Conservation (phyloP, 768 basidiomycete genomes). For the Lentinula raphanica region DNA sequence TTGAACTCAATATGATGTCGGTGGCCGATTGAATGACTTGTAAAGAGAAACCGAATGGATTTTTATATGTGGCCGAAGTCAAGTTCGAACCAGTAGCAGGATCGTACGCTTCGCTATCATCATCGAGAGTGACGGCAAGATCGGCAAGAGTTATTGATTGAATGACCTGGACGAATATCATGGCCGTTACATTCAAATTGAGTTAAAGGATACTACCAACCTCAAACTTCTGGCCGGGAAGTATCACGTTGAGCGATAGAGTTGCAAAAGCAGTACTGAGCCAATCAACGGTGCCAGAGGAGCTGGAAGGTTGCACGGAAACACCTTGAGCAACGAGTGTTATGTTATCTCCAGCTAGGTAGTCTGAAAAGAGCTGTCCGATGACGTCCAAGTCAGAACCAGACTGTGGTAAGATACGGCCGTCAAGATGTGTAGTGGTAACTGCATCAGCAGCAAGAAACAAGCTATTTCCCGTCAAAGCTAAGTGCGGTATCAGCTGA, state of each 20-base stretch:
- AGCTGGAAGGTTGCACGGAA: constrained; percentile 54
- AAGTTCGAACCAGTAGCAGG: constrained; percentile 54
- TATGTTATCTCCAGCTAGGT: constrained; percentile 57
- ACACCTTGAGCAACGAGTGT: constrained; percentile 55
- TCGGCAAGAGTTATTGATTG: constrained; percentile 58
- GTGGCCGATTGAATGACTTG: constrained; percentile 56
- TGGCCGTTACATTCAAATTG: background rate
- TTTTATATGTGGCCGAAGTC: constrained; percentile 57
- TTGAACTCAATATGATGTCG: constrained; percentile 44
- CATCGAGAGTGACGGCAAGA: constrained; percentile 47
- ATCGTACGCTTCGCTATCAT: constrained; percentile 49
- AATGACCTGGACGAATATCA: constrained; percentile 39
- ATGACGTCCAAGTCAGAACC: constrained; percentile 48
- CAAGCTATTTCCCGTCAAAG: constrained; percentile 45
- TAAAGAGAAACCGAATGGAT: constrained; percentile 73
- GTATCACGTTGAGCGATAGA: constrained; percentile 51
- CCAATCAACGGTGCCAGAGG: constrained; percentile 51
- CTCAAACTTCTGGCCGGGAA: constrained; percentile 56
- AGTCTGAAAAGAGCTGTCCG: constrained; percentile 62
- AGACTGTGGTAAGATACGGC: constrained; percentile 58
- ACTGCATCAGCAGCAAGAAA: constrained; percentile 43
- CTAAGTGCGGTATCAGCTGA: constrained; percentile 26
- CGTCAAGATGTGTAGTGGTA: constrained; percentile 50
- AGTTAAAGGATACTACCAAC: constrained; percentile 23
- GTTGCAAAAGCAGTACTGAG: constrained; percentile 68